These are phyloP conservation scores for Cytospora piceae DNA, from an alignment of 2,329 filamentous ascomycete species.

Conservation along the genomic window DNA sequence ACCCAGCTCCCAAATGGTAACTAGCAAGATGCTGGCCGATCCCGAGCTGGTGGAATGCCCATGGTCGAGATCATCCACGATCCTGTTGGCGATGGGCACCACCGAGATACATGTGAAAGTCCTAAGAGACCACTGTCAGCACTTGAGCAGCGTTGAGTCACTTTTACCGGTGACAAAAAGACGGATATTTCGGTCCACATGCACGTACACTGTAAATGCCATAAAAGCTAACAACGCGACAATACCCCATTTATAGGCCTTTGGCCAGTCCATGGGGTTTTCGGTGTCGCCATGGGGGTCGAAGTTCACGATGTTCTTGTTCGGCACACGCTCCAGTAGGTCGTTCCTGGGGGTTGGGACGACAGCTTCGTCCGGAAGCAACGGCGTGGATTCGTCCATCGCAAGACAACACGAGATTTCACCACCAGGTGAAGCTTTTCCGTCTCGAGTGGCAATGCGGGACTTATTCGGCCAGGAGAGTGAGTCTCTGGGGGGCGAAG, in stretches of 20 bases:
- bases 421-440: neutral
- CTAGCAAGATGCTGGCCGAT: slow-evolving; percentile 61
- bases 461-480: neutral
- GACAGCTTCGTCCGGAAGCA: slow-evolving; percentile 37
- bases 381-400: slow-evolving; percentile 43
- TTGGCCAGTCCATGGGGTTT: slow-evolving; percentile 59
- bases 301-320: slow-evolving; percentile 47
- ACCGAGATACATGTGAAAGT: slow-evolving; percentile 62
- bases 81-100: slow-evolving; percentile 56
- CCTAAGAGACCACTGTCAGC: slow-evolving; percentile 38
- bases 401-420: neutral
- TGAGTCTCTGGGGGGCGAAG: neutral
- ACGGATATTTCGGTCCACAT: neutral
- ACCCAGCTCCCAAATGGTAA: slow-evolving; percentile 73
- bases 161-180: neutral
- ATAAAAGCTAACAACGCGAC: slow-evolving; percentile 57
- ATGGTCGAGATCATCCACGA: slow-evolving; percentile 51
- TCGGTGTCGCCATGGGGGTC: slow-evolving; percentile 50
- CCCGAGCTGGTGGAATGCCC: slow-evolving; percentile 42
- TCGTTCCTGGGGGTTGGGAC: slow-evolving; percentile 31
- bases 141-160: neutral
- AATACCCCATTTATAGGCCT: slow-evolving; percentile 56
- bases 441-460: neutral
- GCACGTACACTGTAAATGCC: slow-evolving; percentile 58
- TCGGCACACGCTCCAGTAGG: slow-evolving; percentile 29